Base-by-base conservation (phyloP, 371 early-diverging fungal species). In the Syncephalastrum racemosum region DNA sequence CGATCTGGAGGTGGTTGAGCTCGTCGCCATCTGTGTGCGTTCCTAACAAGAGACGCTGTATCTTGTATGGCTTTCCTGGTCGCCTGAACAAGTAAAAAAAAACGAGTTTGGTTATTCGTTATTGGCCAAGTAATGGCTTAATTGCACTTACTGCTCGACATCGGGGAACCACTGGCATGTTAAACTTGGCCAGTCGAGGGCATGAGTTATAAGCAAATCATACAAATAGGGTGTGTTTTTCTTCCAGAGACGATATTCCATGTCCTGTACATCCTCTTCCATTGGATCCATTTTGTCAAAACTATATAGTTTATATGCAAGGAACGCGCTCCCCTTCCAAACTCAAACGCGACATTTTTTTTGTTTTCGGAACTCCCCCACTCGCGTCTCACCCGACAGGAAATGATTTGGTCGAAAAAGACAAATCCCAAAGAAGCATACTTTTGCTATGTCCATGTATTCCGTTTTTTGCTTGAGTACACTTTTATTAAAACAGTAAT, bases 151-250 rank as follows among this genome's bases (percentile, higher is more conserved):
- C 93, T 82, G 67, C 67, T 93, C 92, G 18, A 91, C 80, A 70
- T 96, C 95, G 1, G 99, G 99, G 60, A 98, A 86, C 98, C 98
- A 99, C 79, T 99, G 98, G 50, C 91, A 89, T 7, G 97, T 97
- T 50, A 99, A 79, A 31, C 97, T 90, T 2, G 99, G 99, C 99
- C 99, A 99, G 57, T 96, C 93, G 14, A 99, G 77, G 4, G 96
- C 94, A 63, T 98, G 98, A 3, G 98, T 96, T 25, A 98, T 88
- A 18, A 99, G 87, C 61, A 97, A 81, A 74, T 99, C 99, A 71
- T 99, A 99, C 20, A 99, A 82, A 58, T 96, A 95, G 23, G 98
- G 99, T 12, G 95, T 89, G 78, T 99, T 99, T 83, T 99, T 99
- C 70, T 97, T 97, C 99, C 99, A 99, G 58, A 95, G 90, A 41